A percentile compares a stretch with the other conserved stretches of the same genome.
phyloP scores from a whole-genome alignment of 495 filamentous ascomycete genomes.

The Talaromyces adpressus region DNA sequence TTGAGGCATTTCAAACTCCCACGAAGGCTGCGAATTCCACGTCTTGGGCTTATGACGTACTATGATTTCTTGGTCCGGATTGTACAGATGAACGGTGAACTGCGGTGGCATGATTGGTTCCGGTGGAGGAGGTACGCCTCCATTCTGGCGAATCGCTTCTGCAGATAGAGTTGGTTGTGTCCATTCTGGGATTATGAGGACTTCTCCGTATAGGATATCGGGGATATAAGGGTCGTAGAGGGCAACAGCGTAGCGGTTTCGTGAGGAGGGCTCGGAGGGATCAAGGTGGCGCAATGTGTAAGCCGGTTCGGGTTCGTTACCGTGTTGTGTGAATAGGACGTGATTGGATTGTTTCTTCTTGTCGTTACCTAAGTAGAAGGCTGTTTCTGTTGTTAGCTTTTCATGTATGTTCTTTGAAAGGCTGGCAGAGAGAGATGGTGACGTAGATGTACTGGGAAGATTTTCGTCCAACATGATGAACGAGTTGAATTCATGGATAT shows the following conservation, averaged over 20 bases:
- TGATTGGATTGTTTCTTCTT: conserved; percentile 47
- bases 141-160: conserved; percentile 71
- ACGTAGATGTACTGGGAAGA: conserved; percentile 60
- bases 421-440: neutral
- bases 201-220: conserved; percentile 79
- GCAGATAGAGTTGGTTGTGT: conserved; percentile 70
- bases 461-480: conserved; percentile 85
- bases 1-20: conserved; percentile 91
- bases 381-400: conserved; percentile 20
- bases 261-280: conserved; percentile 56
- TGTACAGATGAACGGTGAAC: conserved; percentile 85
- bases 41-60: conserved; percentile 64
- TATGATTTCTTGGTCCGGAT: conserved; percentile 77
- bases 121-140: conserved; percentile 58
- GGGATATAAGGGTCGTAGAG: conserved; percentile 77
- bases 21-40: conserved; percentile 72
- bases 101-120: conserved; percentile 70
- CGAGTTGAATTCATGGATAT: neutral
- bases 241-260: conserved; percentile 79
- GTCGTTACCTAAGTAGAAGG: conserved; percentile 54
- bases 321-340: conserved; percentile 71
- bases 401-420: neutral
- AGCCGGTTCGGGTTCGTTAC: conserved; percentile 67
- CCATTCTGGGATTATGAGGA: conserved; percentile 78
- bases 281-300: conserved; percentile 74